These are phyloP conservation scores for Penicillium sp. DNA, from an alignment of 2,329 filamentous ascomycete genomes.

Conservation along the genomic window DNA sequence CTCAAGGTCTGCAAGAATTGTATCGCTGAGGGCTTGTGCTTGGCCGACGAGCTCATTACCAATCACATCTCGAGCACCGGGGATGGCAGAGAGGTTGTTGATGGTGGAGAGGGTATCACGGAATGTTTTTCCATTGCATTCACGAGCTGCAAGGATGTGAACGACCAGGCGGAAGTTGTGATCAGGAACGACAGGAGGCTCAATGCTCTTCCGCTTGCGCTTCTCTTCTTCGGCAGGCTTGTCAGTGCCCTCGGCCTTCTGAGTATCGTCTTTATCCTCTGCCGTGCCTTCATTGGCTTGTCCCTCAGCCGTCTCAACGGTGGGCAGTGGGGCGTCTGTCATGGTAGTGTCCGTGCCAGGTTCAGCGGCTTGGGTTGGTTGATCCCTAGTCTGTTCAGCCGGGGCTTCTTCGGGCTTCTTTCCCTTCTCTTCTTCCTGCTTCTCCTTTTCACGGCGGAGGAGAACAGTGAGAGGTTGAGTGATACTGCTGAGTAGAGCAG, in stretches of 20 bases:
- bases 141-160: constrained; percentile 90
- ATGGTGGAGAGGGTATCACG: constrained; percentile 97
- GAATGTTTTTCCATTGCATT: constrained; percentile 97
- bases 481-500: constrained; percentile 81
- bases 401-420: constrained; percentile 37
- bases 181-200: constrained; percentile 81
- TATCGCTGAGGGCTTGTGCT: constrained; percentile 78
- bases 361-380: constrained; percentile 13
- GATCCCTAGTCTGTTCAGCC: constrained; percentile 19
- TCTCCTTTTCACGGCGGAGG: constrained; percentile 82
- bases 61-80: constrained; percentile 84
- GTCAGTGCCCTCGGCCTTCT: constrained; percentile 21
- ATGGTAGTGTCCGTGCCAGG: constrained; percentile 40
- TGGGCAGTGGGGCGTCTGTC: constrained; percentile 37
- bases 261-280: constrained; percentile 33
- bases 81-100: constrained; percentile 93
- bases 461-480: constrained; percentile 81
- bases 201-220: constrained; percentile 63
- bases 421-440: constrained; percentile 46
- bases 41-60: constrained; percentile 90
- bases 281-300: constrained; percentile 25
- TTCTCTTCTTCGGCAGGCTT: constrained; percentile 47
- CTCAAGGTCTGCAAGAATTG: constrained; percentile 80
- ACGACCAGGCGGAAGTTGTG: constrained; percentile 92
- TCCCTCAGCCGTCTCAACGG: constrained; percentile 32